A percentile compares a stretch with the other conserved stretches of the same genome.
These are phyloP conservation scores for Dryadomyces quercivorus DNA, from an alignment of 2,329 filamentous ascomycete species.

Conservation along the genomic window DNA sequence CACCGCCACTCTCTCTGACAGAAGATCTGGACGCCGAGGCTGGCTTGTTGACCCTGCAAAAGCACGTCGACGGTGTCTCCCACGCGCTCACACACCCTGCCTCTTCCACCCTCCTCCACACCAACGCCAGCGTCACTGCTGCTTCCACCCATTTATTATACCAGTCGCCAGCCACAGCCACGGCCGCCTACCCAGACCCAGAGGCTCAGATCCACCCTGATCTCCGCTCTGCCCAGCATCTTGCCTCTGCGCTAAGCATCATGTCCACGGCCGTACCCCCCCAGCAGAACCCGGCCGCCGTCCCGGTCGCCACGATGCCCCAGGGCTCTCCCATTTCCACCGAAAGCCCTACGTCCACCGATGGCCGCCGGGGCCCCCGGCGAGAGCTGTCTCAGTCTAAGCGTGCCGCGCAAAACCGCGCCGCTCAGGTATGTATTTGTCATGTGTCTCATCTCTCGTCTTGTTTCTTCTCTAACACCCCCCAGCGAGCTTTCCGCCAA, in stretches of 20 bases:
- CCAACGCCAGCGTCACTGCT: not conserved
- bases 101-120: not conserved
- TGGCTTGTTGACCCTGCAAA: conserved; percentile 7
- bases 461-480: conserved; percentile 18
- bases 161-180: not conserved
- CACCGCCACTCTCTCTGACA: not conserved
- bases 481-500: conserved; percentile 86
- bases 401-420: conserved; percentile 89
- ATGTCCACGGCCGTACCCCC: conserved; percentile 7
- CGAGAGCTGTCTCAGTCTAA: conserved; percentile 91
- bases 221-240: conserved; percentile 4
- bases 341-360: conserved; percentile 20
- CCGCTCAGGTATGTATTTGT: conserved; percentile 86
- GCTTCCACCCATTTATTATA: not conserved
- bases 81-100: too few species aligned
- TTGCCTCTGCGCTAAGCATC: not conserved
- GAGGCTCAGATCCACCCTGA: conserved; percentile 10
- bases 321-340: not conserved
- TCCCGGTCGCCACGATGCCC: conserved; percentile 20
- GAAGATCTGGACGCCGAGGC: conserved; percentile 7
- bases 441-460: not conserved
- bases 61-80: conserved; percentile 8
- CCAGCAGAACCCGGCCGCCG: conserved; percentile 14
- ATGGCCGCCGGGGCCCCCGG: conserved; percentile 70
- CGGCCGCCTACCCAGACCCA: not conserved